Evolutionary conservation across 2,329 filamentous ascomycete species (phyloP), one percentile per base, ranked within the genome.

Genomic region (Colletotrichum tamarilloi): DNA sequence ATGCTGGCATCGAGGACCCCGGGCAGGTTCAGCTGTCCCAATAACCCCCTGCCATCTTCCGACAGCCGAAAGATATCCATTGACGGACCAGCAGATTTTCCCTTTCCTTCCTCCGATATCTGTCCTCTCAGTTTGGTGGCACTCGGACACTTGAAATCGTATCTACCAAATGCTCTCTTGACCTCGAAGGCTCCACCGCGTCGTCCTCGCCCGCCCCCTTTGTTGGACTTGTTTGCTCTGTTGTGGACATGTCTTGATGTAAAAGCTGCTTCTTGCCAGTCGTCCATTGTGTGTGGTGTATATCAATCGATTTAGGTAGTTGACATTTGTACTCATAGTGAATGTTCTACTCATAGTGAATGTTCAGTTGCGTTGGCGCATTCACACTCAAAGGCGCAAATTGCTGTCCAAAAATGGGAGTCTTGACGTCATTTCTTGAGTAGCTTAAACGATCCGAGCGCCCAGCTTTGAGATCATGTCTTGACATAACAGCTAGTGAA

Each of bases 231-330:
- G 32, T 49, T 28, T 3, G 68, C 56, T 16, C 67, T 56, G 24
- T 71, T 73, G 22, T 73, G 71, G 9, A 73, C 28, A 19, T 73
- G 71, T 32, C 71, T 46, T 3, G 67, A 22, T 9, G 55, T 57
- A 14, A 73, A 66, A 4, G 56, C 71, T n/a, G 71, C 28, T 9
- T 73, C 71, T 64, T 73, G 67, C 71, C 71, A 73, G 14, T 73
- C 71, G 12, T 62, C 49, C 71, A 73, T 73, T 4, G 3, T 38
- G 7, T 19, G 19, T 4, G 2, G n/a, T 22, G 8, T 19, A 8
- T 9, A 2, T n/a, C 19, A 49, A 49, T 9, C 5, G 7, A n/a
- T 22, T 11, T 1, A 22, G 7, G 42, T 1, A 42, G 2, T 42
- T 42, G 14, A 16, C 5, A 42, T 16, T 1, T 42, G 5, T 7